Evolutionary conservation across 148 eudicot species (phyloP), one percentile per base, ranked within the genome.

Genomic region (Bassia scoparia): DNA sequence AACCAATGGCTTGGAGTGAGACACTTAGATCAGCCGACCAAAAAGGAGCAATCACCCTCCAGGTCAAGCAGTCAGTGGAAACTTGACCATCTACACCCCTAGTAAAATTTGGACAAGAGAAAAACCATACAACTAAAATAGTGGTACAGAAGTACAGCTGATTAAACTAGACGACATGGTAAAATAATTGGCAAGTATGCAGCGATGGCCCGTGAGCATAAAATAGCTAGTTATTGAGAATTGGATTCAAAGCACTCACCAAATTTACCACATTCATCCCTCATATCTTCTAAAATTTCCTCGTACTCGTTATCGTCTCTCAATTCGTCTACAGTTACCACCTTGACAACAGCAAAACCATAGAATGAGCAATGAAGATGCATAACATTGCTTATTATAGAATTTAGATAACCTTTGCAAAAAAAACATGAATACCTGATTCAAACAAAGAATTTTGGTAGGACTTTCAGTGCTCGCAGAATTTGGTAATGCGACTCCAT

Each of bases 281-380:
- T 84, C 98, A 94, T 94, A 76, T 94, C 98, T 70, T 90, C 92
- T 48, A 94, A 58, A 72, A 94, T 94, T 77, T 91, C 98, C 79
- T 87, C 96, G 56, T 90, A 94, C 74, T 94, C 97, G 59, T 76
- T 85, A 70, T 94, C 96, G 72, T 91, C 91, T 75, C 82, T 83
- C 74, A 94, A 75, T 66, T 89, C 97, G 67, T 91, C 96, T 54
- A 83, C 66, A 65, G 82, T 86, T 70, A 90, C 84, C 73, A 84
- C 96, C 97, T 89, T 73, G 60, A 62, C 67, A 62, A 66, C 20
- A 24, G 33, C 52, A 63, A 71, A 31, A 67, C 44, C 71, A 58
- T 27, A 38, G 30, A 4, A 38, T 49, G 65, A 62, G 61, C 23
- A 54, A 60, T 46, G 29, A 26, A 11, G 9, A 66, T 70, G 31